Evolutionary conservation across 164 flowering plant species (phyloP), one percentile per base, ranked within the genome.

Genomic region (Cinnamomum micranthum): DNA sequence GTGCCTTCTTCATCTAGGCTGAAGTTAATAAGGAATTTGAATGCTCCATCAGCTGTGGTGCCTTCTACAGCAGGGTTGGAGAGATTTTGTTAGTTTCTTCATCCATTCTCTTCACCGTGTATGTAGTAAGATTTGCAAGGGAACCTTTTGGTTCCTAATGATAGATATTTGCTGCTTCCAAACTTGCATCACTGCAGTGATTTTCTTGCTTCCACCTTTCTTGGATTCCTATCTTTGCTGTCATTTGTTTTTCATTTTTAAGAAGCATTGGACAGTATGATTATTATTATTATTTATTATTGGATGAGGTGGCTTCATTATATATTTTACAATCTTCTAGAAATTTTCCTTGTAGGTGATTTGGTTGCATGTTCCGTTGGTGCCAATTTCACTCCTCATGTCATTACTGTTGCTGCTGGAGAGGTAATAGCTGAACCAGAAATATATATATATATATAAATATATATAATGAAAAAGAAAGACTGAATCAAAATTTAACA

Each of bases 381-480:
- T 76, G 92, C 88, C 55, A 87, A 87, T 82, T 92, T 92, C 78
- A 92, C 88, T 2, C 91, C 97, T 13, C 97, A 92, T 78, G 80
- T 90, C 77, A 74, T 92, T 69, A 89, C 85, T 69, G 97, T 92
- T 50, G 86, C 87, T 84, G 75, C 91, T 73, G 92, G 97, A 14
- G 94, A 90, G 97, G 97, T 91, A 88, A 72, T 71, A 55, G 22
- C 59, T 19, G 22, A 35, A 71, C 59, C 24, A 27, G 22, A 55
- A 55, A 13, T 52, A 52, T n/a, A 50, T 50, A 22, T 50, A 31
- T 31, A 4, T 31, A 31, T 31, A 27, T n/a, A n/a, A n/a, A n/a
- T 35, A 41, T 41, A 41, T 41, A 41, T 41, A 41, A 41, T 41
- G 11, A 41, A 41, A 9, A 41, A 41, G 47, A 41, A 9, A 41